These are phyloP conservation scores for Fagopyrum homotropicum DNA, from an alignment of 148 eudicot genomes.

Conservation along the genomic window DNA sequence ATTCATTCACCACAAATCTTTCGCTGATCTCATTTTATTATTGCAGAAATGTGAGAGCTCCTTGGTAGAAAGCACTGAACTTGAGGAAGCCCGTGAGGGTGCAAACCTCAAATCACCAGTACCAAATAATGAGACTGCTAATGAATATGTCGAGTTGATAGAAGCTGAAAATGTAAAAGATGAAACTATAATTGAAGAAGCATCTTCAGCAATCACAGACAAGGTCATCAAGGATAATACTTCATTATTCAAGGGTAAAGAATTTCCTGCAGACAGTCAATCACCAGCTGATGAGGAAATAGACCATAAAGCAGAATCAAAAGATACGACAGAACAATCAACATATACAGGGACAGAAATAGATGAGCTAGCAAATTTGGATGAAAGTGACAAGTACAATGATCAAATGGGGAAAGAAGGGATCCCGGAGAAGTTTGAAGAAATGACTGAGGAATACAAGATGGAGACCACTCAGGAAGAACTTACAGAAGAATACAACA, in stretches of 20 bases:
- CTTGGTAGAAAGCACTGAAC: not conserved
- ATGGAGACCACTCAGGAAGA: too few species aligned
- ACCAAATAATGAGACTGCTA: not conserved
- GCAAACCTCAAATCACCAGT: not conserved
- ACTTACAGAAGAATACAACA: too few species aligned
- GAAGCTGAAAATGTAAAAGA: not conserved
- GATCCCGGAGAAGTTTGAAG: not conserved
- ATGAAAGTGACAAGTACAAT: too few species aligned
- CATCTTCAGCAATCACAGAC: not conserved
- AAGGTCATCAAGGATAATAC: not conserved
- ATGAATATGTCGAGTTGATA: not conserved
- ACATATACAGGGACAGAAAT: not conserved
- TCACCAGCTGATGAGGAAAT: too few species aligned
- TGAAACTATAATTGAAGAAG: not conserved
- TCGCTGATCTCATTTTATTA: not conserved
- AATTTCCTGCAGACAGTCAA: not conserved
- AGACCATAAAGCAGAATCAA: too few species aligned
- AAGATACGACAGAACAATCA: too few species aligned
- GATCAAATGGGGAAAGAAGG: not conserved
- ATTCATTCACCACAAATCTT: not conserved
- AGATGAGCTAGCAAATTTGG: not conserved
- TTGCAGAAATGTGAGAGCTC: not conserved
- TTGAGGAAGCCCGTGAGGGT: not conserved
- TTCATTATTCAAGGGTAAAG: not conserved
- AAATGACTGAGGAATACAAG: too few species aligned